A percentile compares a stretch with the other conserved stretches of the same genome.
phyloP scores from a whole-genome alignment of 2,329 filamentous ascomycete genomes.

The Annulohypoxylon truncatum region DNA sequence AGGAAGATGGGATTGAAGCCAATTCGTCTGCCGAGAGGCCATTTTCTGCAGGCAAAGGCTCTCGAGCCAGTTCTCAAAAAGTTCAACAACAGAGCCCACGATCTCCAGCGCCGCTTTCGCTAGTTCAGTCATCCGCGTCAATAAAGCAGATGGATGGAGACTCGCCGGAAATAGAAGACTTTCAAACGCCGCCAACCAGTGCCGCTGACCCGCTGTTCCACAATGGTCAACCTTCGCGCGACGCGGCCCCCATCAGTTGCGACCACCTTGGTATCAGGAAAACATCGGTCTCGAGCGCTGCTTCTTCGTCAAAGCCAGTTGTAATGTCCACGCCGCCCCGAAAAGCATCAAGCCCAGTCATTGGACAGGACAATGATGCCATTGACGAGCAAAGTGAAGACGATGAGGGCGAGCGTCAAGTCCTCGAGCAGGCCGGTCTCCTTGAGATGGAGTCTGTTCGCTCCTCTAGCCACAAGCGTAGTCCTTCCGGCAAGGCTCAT shows the following conservation, averaged over 20 bases:
- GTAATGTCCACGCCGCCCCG: conserved; percentile 50
- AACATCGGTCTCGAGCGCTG: conserved; percentile 57
- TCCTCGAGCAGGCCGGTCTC: conserved; percentile 75
- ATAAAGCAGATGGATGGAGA: conserved; percentile 51
- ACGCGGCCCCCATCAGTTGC: conserved; percentile 53
- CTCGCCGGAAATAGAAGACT: conserved; percentile 58
- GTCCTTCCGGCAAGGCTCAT: conserved; percentile 54
- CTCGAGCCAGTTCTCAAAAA: conserved; percentile 52
- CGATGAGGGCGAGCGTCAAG: conserved; percentile 74
- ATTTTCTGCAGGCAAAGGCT: conserved; percentile 46
- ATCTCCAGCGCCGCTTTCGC: conserved; percentile 50
- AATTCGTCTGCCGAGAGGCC: conserved; percentile 37
- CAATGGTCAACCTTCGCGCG: conserved; percentile 58
- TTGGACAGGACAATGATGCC: conserved; percentile 48
- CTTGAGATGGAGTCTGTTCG: conserved; percentile 60
- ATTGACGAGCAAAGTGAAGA: conserved; percentile 59
- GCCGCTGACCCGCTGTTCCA: conserved; percentile 52
- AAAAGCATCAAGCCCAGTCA: conserved; percentile 48
- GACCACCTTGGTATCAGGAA: conserved; percentile 54
- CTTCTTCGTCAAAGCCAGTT: conserved; percentile 54
- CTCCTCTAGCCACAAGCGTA: conserved; percentile 57
- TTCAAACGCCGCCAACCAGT: conserved; percentile 61
- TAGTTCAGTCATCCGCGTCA: conserved; percentile 51
- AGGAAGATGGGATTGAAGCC: conserved; percentile 36
- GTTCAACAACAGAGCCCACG: conserved; percentile 53